Conservation (phyloP, 1,139 yeast genomes). For the Debaryomyces sp. region DNA sequence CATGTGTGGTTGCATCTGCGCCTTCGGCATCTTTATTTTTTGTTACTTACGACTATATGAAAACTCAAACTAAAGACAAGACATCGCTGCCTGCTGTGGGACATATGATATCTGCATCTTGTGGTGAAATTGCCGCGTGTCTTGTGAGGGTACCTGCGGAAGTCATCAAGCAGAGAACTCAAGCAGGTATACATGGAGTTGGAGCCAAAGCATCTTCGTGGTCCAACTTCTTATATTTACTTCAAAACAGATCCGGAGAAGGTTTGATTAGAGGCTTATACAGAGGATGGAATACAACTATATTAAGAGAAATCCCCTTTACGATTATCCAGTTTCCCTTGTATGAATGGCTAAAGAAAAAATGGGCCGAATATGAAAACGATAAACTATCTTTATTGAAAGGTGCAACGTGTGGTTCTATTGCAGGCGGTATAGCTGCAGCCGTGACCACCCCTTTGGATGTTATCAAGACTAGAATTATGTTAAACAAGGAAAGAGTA, state of each 20-base stretch:
- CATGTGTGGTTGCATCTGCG: conserved; percentile 93
- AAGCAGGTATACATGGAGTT: conserved; percentile 56
- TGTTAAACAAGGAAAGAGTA: conserved; percentile 64
- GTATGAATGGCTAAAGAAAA: conserved; percentile 75
- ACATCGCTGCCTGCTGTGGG: conserved; percentile 41
- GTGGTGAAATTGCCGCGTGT: conserved; percentile 94
- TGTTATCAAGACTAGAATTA: conserved; percentile 86
- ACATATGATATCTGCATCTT: conserved; percentile 86
- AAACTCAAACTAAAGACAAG: conserved; percentile 48
- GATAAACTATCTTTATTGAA: conserved; percentile 58
- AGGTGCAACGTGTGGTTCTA: conserved; percentile 93
- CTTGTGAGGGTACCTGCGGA: conserved; percentile 95
- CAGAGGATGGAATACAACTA: conserved; percentile 91
- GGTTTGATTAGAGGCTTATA: conserved; percentile 79
- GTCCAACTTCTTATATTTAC: conserved; percentile 62
- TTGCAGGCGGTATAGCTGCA: conserved; percentile 95
- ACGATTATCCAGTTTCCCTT: conserved; percentile 94
- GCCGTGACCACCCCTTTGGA: conserved; percentile 93
- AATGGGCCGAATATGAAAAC: conserved; percentile 44
- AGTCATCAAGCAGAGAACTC: conserved; percentile 93
- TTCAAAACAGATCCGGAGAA: conserved; percentile 67
- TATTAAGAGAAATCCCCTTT: conserved; percentile 93
- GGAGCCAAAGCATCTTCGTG: conserved; percentile 61
- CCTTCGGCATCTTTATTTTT: conserved; percentile 92
- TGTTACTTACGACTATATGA: conserved; percentile 82